Evolutionary conservation across 1,284 basidiomycete species (phyloP).

Genomic region (Rhodotorula sp.): DNA sequence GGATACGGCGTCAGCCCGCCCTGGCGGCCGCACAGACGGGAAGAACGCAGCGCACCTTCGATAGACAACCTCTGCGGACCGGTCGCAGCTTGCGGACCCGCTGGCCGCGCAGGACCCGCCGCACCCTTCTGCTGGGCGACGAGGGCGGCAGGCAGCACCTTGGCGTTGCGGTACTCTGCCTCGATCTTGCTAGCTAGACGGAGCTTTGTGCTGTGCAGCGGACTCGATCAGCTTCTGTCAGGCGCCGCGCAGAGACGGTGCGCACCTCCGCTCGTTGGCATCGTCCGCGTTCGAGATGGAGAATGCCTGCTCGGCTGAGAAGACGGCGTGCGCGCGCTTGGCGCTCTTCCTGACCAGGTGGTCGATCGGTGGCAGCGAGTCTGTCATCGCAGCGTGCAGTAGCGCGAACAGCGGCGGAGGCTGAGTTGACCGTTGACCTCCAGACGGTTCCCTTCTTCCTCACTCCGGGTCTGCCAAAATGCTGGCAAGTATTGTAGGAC

Average conservation of each 20-base stretch:
- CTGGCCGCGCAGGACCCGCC: conserved; percentile 58
- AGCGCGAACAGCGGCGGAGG: neutral
- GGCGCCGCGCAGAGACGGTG: neutral
- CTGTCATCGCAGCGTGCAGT: conserved; percentile 14
- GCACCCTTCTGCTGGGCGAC: conserved; percentile 69
- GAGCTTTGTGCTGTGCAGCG: conserved; percentile 49
- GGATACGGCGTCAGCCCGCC: neutral
- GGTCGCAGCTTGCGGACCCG: conserved; percentile 55
- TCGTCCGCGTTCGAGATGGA: conserved; percentile 21
- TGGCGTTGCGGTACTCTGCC: conserved; percentile 83
- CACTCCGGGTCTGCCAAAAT: neutral
- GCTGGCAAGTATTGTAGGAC: too few relatives aligned
- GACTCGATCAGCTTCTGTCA: neutral
- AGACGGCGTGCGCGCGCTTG: conserved; percentile 53
- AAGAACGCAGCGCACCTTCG: conserved; percentile 28
- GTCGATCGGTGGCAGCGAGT: conserved; percentile 47
- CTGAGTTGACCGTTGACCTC: too few relatives aligned
- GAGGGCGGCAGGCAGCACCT: conserved; percentile 77
- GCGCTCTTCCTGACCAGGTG: conserved; percentile 50
- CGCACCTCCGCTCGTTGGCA: conserved; percentile 49
- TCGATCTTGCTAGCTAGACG: conserved; percentile 65
- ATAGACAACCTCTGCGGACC: conserved; percentile 32
- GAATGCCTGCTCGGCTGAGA: conserved; percentile 47
- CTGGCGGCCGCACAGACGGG: neutral
- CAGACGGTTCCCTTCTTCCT: too few relatives aligned